Evolutionary conservation across 2,329 filamentous ascomycete species (phyloP).

Genomic region (Paecilomyces dactylethromorphus): DNA sequence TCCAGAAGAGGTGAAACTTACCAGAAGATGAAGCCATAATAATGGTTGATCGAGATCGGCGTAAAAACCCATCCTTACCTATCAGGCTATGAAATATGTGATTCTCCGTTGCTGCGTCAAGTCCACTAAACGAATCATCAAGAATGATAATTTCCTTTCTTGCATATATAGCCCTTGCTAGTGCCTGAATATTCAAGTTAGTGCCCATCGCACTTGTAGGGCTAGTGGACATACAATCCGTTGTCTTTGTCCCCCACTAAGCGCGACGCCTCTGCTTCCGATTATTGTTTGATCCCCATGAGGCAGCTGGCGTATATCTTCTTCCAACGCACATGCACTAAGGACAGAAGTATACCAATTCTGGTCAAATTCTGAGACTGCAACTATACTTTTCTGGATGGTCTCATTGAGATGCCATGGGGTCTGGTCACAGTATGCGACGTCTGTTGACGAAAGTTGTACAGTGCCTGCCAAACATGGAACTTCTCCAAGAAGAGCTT

Average conservation of each 20-base stretch:
- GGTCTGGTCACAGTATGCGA: constrained; percentile 37
- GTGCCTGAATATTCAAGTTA: neutral
- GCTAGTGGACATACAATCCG: constrained; percentile 33
- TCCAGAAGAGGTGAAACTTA: neutral
- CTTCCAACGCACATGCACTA: constrained; percentile 23
- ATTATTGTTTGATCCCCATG: constrained; percentile 40
- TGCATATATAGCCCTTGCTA: constrained; percentile 46
- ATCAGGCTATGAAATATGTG: constrained; percentile 10
- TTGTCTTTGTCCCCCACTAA: constrained; percentile 49
- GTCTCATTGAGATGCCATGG: constrained; percentile 37
- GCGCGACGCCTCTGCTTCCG: constrained; percentile 45
- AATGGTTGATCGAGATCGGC: constrained; percentile 5
- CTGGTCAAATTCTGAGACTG: constrained; percentile 28
- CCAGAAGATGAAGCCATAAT: constrained; percentile 9
- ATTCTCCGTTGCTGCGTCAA: constrained; percentile 9
- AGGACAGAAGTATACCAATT: constrained; percentile 32
- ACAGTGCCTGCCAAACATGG: constrained; percentile 27
- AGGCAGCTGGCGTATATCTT: constrained; percentile 27
- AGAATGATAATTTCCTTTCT: constrained; percentile 10
- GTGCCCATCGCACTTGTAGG: neutral
- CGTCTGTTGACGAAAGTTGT: constrained; percentile 20
- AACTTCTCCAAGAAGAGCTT: constrained; percentile 39
- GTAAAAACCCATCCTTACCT: constrained; percentile 8
- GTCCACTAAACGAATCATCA: constrained; percentile 10
- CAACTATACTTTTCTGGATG: constrained; percentile 34